Percentiles rank a stretch among this genome's conserved stretches.
Conservation (phyloP, 768 basidiomycete genomes). For the Daedaleopsis sinensis region DNA sequence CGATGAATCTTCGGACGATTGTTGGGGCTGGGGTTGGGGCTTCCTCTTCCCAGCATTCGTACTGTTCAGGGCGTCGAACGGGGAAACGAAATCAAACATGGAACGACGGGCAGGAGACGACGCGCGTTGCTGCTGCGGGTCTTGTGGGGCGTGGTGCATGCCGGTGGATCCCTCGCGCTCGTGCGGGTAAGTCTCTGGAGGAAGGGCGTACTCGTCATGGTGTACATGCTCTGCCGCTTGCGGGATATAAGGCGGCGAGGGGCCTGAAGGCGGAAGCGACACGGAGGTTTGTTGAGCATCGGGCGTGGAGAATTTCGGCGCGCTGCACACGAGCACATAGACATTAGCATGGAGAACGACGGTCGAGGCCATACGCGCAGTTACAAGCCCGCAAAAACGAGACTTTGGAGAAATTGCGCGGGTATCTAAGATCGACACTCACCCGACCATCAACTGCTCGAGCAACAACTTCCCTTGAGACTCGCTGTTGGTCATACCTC, state of each 20-base stretch:
- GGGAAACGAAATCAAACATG: conserved; percentile 84
- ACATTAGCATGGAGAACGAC: conserved; percentile 1
- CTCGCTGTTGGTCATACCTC: conserved; percentile 59
- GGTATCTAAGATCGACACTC: conserved; percentile 36
- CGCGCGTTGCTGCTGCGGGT: conserved; percentile 40
- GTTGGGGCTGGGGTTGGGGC: conserved; percentile 52
- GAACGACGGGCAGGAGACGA: conserved; percentile 76
- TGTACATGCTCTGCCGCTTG: conserved; percentile 22
- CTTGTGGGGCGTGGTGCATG: conserved; percentile 3
- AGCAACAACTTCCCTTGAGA: conserved; percentile 73
- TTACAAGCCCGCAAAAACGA: not conserved
- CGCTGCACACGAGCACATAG: conserved; percentile 11
- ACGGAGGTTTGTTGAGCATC: conserved; percentile 13
- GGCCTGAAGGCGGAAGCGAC: conserved; percentile 22
- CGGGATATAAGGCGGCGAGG: conserved; percentile 27
- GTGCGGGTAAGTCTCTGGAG: conserved; percentile 24
- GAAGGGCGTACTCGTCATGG: conserved; percentile 23
- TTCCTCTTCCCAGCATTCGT: conserved; percentile 68
- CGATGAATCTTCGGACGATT: conserved; percentile 55
- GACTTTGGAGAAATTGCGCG: conserved; percentile 1
- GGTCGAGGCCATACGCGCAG: conserved; percentile 1
- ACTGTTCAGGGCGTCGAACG: conserved; percentile 75
- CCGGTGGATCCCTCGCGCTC: conserved; percentile 24
- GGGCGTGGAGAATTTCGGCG: conserved; percentile 15
- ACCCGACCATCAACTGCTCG: conserved; percentile 85